phyloP scores from a whole-genome alignment of 179 eudicot genomes.

The Vitellaria paradoxa region DNA sequence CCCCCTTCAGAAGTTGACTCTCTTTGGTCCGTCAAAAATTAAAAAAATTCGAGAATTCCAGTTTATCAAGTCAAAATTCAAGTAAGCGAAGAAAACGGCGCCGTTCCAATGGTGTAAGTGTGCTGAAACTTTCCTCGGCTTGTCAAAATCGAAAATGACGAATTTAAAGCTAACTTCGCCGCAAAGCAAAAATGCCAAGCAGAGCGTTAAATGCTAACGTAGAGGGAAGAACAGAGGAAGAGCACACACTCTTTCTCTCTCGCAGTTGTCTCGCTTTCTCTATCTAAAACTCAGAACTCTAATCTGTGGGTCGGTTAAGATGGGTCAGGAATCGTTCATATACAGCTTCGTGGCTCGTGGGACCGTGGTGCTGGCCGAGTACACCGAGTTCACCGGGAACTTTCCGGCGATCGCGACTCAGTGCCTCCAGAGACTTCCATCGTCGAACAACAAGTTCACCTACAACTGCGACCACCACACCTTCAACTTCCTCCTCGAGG shows the following conservation, averaged over 20 bases:
- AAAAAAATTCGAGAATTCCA: not conserved
- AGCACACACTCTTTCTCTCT: not conserved
- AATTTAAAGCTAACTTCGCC: too few relatives aligned
- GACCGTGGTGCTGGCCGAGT: slow-evolving; percentile 48
- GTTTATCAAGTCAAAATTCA: not conserved
- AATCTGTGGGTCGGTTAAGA: slow-evolving; percentile 10
- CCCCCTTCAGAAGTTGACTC: too few relatives aligned
- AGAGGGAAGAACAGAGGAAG: not conserved
- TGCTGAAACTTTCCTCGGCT: too few relatives aligned
- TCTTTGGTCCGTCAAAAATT: too few relatives aligned
- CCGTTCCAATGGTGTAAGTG: not conserved
- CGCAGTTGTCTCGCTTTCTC: not conserved
- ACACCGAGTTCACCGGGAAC: slow-evolving; percentile 58
- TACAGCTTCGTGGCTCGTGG: slow-evolving; percentile 62
- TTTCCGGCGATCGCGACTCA: slow-evolving; percentile 55
- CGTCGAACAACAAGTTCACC: slow-evolving; percentile 47
- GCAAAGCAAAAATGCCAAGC: not conserved
- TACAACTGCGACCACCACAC: slow-evolving; percentile 55
- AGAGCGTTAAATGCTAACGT: not conserved
- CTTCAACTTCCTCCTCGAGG: slow-evolving; percentile 50
- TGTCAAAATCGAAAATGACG: too few relatives aligned
- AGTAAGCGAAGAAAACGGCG: not conserved
- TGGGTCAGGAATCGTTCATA: slow-evolving; percentile 55
- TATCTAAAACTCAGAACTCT: not conserved
- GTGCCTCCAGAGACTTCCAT: slow-evolving; percentile 46